These are phyloP conservation scores for Rachicladosporium sp. DNA, from an alignment of 2,329 filamentous ascomycete genomes.

Conservation along the genomic window DNA sequence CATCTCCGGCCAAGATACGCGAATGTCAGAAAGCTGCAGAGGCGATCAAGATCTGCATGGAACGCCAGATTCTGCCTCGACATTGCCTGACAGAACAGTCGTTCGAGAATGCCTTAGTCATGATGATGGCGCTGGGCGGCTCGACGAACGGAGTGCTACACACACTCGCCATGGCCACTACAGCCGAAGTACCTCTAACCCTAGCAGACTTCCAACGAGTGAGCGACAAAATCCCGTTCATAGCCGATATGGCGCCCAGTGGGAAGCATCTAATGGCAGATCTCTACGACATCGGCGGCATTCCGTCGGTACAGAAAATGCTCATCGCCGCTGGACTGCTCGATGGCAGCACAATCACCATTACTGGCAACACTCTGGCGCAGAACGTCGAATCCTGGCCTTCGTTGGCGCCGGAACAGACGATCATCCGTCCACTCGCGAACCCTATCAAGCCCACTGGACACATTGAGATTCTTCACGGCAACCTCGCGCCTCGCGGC, in stretches of 20 bases:
- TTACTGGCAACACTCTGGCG: constrained; percentile 72
- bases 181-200: constrained; percentile 63
- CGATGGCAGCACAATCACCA: constrained; percentile 65
- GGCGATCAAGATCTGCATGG: constrained; percentile 68
- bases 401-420: constrained; percentile 63
- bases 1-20: constrained; percentile 69
- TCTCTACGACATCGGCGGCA: constrained; percentile 73
- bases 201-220: constrained; percentile 75
- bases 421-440: constrained; percentile 66
- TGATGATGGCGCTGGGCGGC: constrained; percentile 82
- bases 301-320: constrained; percentile 74
- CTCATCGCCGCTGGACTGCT: constrained; percentile 65
- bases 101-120: constrained; percentile 78
- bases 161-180: constrained; percentile 80
- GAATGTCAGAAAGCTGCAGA: constrained; percentile 74
- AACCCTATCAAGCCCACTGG: constrained; percentile 79
- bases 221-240: constrained; percentile 70
- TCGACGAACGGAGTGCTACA: constrained; percentile 83
- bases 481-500: constrained; percentile 78
- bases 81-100: constrained; percentile 68
- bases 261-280: constrained; percentile 83
- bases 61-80: constrained; percentile 66
- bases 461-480: constrained; percentile 76
- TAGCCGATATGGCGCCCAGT: constrained; percentile 73
- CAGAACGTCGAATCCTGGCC: constrained; percentile 72